Conservation (phyloP, 2,329 filamentous ascomycete species). For the Fusarium siculi region DNA sequence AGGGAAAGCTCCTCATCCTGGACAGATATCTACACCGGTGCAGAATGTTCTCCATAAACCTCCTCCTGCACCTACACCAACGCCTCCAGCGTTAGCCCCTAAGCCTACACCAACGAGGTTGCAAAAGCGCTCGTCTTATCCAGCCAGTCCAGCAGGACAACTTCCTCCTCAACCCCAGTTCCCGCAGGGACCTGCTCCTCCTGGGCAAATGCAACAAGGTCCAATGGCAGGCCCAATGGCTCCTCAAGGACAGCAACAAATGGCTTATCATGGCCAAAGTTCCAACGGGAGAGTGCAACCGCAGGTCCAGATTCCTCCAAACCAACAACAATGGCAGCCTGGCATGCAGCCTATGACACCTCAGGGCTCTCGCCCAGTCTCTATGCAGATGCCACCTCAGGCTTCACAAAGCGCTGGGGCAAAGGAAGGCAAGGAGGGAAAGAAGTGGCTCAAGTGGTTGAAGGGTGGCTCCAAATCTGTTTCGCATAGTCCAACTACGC, state of each 20-base stretch:
- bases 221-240: neutral
- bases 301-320: conserved; percentile 32
- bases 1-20: conserved; percentile 3
- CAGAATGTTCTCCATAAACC: conserved; percentile 15
- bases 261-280: neutral
- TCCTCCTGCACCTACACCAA: neutral
- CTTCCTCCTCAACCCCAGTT: conserved; percentile 10
- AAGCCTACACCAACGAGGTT: conserved; percentile 18
- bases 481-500: conserved; percentile 31
- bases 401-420: conserved; percentile 26
- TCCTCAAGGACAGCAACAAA: conserved; percentile 18
- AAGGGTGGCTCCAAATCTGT: conserved; percentile 40
- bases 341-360: conserved; percentile 28
- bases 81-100: conserved; percentile 1
- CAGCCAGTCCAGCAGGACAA: conserved; percentile 14
- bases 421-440: conserved; percentile 38
- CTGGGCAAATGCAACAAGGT: conserved; percentile 11
- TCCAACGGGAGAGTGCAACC: conserved; percentile 25
- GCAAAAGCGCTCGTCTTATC: conserved; percentile 29
- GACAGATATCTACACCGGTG: neutral
- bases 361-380: conserved; percentile 26
- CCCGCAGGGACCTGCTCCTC: neutral
- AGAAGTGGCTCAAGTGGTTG: conserved; percentile 43
- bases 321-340: conserved; percentile 28
- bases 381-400: conserved; percentile 34